Conservation (phyloP, 1,284 basidiomycete species). For the Grifola frondosa region DNA sequence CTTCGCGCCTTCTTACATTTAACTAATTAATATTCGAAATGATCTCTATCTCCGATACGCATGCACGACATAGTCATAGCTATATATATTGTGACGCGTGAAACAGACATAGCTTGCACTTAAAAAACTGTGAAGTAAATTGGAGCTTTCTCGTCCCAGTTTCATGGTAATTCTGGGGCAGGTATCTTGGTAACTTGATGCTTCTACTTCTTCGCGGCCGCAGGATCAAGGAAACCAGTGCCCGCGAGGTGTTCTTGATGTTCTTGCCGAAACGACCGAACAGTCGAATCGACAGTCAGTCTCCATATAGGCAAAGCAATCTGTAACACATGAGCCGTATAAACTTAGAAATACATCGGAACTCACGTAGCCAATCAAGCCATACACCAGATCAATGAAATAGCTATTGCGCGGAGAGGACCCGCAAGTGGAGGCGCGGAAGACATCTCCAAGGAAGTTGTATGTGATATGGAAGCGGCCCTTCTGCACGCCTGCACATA, state of each 20-base stretch:
- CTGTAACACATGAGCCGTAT: constrained; percentile 30
- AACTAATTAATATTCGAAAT: background rate
- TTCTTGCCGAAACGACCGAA: constrained; percentile 44
- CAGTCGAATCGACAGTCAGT: constrained; percentile 46
- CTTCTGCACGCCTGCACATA: constrained; percentile 58
- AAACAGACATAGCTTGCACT: no score
- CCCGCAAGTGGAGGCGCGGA: constrained; percentile 71
- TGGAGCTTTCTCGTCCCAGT: no score
- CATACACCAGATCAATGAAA: constrained; percentile 52
- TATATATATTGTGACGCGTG: background rate
- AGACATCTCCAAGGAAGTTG: constrained; percentile 67
- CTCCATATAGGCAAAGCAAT: constrained; percentile 55
- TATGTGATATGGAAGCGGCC: constrained; percentile 79
- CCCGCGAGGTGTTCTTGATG: constrained; percentile 45
- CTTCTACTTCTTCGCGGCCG: no score
- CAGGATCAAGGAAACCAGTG: constrained; percentile 16
- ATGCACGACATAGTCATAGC: no score
- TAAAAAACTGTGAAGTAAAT: no score
- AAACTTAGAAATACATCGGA: background rate
- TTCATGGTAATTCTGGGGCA: no score
- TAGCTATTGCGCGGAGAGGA: constrained; percentile 64
- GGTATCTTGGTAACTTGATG: no score
- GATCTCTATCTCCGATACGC: background rate
- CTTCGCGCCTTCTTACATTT: constrained; percentile 72
- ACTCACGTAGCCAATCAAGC: constrained; percentile 46